phyloP scores from a whole-genome alignment of 768 basidiomycete genomes.

The Boletus patriciae region DNA sequence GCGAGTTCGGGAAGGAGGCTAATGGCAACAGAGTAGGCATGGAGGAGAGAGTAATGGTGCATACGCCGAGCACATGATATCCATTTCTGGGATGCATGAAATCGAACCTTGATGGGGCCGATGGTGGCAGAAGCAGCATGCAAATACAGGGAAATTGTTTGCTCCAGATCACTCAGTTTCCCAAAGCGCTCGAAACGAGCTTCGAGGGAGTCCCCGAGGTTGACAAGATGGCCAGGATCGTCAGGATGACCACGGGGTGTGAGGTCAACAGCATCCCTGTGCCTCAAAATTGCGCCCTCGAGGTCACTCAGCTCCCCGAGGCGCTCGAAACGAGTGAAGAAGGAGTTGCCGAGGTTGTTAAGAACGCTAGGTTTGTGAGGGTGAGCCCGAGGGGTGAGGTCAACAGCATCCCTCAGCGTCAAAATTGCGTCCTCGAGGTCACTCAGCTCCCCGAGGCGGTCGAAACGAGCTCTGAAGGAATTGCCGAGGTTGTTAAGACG shows the following conservation, averaged over 20 bases:
- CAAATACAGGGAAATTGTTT: background rate
- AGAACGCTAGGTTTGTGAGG: background rate
- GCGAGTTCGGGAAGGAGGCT: constrained; percentile 20
- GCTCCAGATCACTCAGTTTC: background rate
- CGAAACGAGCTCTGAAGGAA: background rate
- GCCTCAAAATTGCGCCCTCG: background rate
- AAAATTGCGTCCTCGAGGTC: constrained; percentile 3
- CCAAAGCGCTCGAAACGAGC: background rate
- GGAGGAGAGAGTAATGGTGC: constrained; percentile 12
- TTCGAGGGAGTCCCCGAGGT: background rate
- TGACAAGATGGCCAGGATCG: background rate
- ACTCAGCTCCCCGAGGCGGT: background rate
- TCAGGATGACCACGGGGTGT: background rate
- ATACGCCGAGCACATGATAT: constrained; percentile 3
- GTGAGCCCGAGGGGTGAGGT: background rate
- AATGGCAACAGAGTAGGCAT: constrained; percentile 19
- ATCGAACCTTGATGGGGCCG: background rate
- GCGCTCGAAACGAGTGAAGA: background rate
- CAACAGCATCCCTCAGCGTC: background rate
- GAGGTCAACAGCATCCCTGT: background rate
- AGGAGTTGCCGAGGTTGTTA: background rate
- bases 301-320: background rate
- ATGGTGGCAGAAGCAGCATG: constrained; percentile 1
- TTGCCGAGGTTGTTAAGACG: background rate
- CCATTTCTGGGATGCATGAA: constrained; percentile 8